Base-by-base conservation (phyloP, 1,284 basidiomycete genomes). In the Cystobasidium pallidum region DNA sequence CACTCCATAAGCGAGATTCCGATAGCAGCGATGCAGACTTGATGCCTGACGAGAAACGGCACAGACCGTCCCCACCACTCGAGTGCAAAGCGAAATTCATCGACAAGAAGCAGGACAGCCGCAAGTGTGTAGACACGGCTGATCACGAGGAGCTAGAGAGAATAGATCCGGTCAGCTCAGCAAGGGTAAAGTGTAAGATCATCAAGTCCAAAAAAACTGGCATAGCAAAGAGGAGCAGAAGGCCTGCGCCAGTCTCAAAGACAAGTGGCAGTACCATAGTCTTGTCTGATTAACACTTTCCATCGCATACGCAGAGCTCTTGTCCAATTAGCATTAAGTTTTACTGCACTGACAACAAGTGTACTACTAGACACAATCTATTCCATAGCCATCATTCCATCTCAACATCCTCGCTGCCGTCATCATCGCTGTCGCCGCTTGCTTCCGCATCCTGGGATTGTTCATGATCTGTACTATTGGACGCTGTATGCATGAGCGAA, bases 341-440 rank as follows among this genome's bases (percentile, higher is more conserved):
- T 26, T 26, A 24, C 41, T 64, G 21, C 61, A 47, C 32, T 30
- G 30, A 47, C 47, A 64, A 45, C 62, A 65, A 11, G 8, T 65
- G 45, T 45, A 45, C 43, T 13, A 21, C 26, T 49, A 55, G 28
- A 28, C 24, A 51, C 4, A 34, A 21, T 24, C n/a, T 64, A 45
- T 28, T 8, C 17, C 39, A 55, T 57, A 41, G 61, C 45, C 28
- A 64, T 43, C 55, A 64, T 24, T 71, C 68, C 68, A 71, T 71
- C 19, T 71, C 68, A 59, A 64, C 55, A 47, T 71, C 68, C 39
- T 71, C 68, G 34, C 55, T 57, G 32, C 11, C 68, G 15, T 71
- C 68, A 30, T 71, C 68, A 28, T 71, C 68, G n/a, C 51, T 59
- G 8, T 71, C 66, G 17, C 66, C 68, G 32, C 55, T 63, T 15